These are phyloP conservation scores for Entomortierella chlamydospora DNA, from an alignment of 192 early-diverging fungal species.

Conservation along the genomic window DNA sequence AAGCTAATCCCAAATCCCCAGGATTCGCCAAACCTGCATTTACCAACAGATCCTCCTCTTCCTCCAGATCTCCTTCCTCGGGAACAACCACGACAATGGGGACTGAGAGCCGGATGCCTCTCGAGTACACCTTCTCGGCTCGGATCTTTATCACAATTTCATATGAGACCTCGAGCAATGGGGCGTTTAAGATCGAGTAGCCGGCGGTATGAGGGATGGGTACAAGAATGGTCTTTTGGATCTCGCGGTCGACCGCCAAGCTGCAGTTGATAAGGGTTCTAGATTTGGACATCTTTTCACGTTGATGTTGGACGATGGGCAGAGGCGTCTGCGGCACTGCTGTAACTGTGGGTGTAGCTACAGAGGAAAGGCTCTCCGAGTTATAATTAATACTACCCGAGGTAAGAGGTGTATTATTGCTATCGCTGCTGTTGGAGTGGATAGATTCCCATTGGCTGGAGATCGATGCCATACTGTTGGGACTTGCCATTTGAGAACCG, in stretches of 20 bases:
- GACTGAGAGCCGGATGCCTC: conserved; percentile 15
- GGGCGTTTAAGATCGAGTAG: conserved; percentile 49
- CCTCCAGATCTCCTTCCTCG: conserved; percentile 37
- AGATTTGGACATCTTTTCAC: conserved; percentile 43
- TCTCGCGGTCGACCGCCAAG: conserved; percentile 45
- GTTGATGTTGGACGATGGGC: conserved; percentile 44
- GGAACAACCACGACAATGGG: conserved; percentile 47
- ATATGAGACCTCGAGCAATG: conserved; percentile 43
- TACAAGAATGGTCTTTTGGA: conserved; percentile 50
- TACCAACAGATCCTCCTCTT: conserved; percentile 38
- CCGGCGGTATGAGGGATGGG: conserved; percentile 26
- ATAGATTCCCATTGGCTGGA: conserved; percentile 46
- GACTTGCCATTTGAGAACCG: conserved; percentile 24
- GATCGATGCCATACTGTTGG: conserved; percentile 40
- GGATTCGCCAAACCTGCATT: conserved; percentile 14
- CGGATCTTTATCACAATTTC: conserved; percentile 53
- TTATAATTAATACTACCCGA: conserved; percentile 2
- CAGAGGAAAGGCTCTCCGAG: conserved; percentile 11
- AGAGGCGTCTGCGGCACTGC: neutral
- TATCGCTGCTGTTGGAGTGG: conserved; percentile 19
- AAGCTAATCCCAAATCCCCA: conserved; percentile 17
- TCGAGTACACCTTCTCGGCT: conserved; percentile 34
- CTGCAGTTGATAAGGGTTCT: conserved; percentile 45
- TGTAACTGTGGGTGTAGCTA: neutral
- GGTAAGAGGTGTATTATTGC: conserved; percentile 6